Evolutionary conservation across 1,284 basidiomycete species (phyloP).

Genomic region (Leccinum variabile): DNA sequence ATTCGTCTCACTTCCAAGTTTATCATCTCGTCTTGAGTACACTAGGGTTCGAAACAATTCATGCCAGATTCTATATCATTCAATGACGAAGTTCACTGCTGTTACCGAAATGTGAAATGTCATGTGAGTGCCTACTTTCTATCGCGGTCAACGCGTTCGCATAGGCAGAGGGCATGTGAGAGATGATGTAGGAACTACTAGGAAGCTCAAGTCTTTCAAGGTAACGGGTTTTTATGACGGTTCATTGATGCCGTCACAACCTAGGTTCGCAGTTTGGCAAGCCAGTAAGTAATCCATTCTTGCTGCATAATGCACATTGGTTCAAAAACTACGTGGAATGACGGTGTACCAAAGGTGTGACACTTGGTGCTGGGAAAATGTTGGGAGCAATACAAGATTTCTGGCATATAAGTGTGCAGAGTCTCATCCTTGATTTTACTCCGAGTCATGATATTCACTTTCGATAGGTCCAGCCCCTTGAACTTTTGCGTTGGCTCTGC

Average conservation of each 20-base stretch:
- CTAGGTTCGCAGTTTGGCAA: neutral
- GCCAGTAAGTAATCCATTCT: neutral
- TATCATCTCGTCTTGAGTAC: slow-evolving; percentile 3
- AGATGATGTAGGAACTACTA: neutral
- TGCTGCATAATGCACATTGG: neutral
- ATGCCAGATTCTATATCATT: neutral
- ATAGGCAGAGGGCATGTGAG: neutral
- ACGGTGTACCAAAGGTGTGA: neutral
- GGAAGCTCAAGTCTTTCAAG: neutral
- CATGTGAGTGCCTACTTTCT: neutral
- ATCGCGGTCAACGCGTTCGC: neutral
- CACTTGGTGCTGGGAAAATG: too few relatives aligned
- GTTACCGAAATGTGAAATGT: neutral
- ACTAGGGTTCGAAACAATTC: slow-evolving; percentile 12
- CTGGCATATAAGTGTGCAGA: slow-evolving; percentile 81
- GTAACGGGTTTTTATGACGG: neutral
- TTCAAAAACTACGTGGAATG: neutral
- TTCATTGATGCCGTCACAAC: neutral
- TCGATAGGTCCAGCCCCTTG: too few relatives aligned
- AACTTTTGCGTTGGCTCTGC: slow-evolving; percentile 67
- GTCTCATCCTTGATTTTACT: slow-evolving; percentile 23
- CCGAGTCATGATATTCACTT: neutral
- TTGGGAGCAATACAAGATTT: slow-evolving; percentile 49
- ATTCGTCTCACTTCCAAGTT: neutral
- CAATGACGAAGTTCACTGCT: neutral